phyloP scores from a whole-genome alignment of 2,329 filamentous ascomycete species.

The Colletotrichum chlorophyti region DNA sequence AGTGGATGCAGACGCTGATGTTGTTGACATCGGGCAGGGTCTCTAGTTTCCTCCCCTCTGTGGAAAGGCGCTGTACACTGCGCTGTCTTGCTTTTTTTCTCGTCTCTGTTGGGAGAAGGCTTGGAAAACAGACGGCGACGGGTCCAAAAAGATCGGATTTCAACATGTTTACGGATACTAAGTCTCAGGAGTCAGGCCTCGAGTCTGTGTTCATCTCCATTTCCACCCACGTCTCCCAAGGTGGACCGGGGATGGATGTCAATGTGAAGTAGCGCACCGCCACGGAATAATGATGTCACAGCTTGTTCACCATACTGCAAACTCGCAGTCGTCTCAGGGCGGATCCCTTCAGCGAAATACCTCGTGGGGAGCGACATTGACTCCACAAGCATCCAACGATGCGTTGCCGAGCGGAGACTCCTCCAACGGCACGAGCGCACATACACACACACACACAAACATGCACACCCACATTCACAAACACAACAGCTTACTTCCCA shows the following conservation, averaged over 20 bases:
- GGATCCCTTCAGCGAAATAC: slow-evolving; percentile 9
- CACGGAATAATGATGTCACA: slow-evolving; percentile 27
- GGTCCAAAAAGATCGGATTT: not conserved
- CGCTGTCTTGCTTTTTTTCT: not conserved
- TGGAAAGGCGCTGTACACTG: not conserved
- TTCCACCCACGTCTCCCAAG: slow-evolving; percentile 4
- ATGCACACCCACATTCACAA: not conserved
- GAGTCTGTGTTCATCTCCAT: slow-evolving; percentile 1
- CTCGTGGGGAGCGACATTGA: not conserved
- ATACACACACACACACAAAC: not conserved
- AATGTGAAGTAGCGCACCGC: slow-evolving; percentile 11
- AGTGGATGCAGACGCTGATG: too few relatives aligned
- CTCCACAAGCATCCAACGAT: slow-evolving; percentile 23
- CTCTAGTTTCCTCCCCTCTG: too few relatives aligned
- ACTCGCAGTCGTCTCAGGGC: too few relatives aligned
- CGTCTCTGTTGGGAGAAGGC: not conserved
- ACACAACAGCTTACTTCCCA: too few relatives aligned
- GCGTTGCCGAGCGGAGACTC: not conserved
- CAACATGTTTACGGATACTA: too few relatives aligned
- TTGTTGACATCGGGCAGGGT: not conserved
- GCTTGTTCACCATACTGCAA: not conserved
- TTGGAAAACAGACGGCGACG: not conserved
- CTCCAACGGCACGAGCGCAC: not conserved
- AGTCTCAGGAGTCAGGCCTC: too few relatives aligned
- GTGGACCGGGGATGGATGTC: slow-evolving; percentile 15